Evolutionary conservation across 805 yeast genomes (phyloP).

Genomic region (Hanseniaspora lachancei): DNA sequence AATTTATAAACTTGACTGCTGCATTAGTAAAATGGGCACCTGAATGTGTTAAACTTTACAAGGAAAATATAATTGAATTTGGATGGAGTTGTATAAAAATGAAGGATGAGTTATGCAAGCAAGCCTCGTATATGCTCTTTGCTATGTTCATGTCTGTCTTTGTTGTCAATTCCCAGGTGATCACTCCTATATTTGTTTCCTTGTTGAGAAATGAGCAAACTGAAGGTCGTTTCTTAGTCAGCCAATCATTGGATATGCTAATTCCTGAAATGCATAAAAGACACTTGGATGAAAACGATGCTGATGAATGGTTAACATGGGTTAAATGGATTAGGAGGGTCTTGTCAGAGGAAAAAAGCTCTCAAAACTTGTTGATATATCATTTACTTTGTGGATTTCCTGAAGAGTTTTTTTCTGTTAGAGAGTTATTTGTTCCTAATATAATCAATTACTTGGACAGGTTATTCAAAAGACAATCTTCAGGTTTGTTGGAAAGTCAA

Average conservation of each 20-base stretch:
- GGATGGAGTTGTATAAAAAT: conserved; percentile 86
- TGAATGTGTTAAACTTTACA: conserved; percentile 39
- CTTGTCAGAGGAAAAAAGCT: conserved; percentile 74
- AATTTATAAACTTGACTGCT: conserved; percentile 69
- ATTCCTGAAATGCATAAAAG: conserved; percentile 77
- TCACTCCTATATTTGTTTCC: conserved; percentile 86
- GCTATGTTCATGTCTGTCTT: conserved; percentile 74
- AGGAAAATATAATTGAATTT: conserved; percentile 80
- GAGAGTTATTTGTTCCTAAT: conserved; percentile 80
- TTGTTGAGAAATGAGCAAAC: conserved; percentile 69
- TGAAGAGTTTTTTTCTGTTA: conserved; percentile 66
- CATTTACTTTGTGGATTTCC: conserved; percentile 81
- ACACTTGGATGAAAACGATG: conserved; percentile 37
- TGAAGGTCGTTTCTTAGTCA: conserved; percentile 71
- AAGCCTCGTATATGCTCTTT: conserved; percentile 82
- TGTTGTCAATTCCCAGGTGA: conserved; percentile 79
- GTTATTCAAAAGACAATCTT: conserved; percentile 60
- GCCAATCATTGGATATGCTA: conserved; percentile 72
- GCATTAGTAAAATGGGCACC: conserved; percentile 60
- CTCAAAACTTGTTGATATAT: conserved; percentile 75
- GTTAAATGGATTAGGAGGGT: conserved; percentile 90
- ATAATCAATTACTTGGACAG: conserved; percentile 89
- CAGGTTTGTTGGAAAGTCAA: conserved; percentile 54
- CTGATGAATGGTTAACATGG: conserved; percentile 42
- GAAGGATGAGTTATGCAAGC: conserved; percentile 80